Base-by-base conservation (phyloP, 306 rosid species). In the Prinsepia uniflora region DNA sequence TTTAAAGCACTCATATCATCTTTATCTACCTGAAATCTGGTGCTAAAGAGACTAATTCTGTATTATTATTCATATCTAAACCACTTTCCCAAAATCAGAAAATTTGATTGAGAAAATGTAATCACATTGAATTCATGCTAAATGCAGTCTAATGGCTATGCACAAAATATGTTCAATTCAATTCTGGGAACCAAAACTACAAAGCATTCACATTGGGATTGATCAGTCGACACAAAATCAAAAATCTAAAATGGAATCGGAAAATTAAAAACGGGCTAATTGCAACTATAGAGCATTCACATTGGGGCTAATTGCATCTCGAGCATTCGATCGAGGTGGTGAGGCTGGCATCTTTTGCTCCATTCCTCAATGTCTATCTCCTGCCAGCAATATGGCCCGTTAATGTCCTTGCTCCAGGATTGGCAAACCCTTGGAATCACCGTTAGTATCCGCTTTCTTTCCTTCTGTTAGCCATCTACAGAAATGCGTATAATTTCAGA, bases 311-410 rank as follows among this genome's bases (percentile, higher is more conserved):
- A 5, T 42, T 20, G 86, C 90, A 83, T 76, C 61, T 85, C 86
- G 45, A 95, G 86, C 91, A 95, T 81, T 46, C 80, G 85, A 44
- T 91, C 90, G 5, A 91, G 90, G 50, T 79, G 82, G 44, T 86
- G 86, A 3, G 92, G 83, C 63, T 72, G 81, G 78, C 86, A 83
- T 7, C 79, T 75, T 20, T 70, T 82, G 71, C 97, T 87, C 97
- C 96, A 95, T n/a, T 95, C 96, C 59, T 87, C 91, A 67, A 95
- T 86, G 74, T 95, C 91, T 24, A 95, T 88, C 88, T 91, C 93
- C 79, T 95, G 99, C 99, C 99, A 95, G 75, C 97, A 95, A 55
- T 82, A 89, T 59, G 99, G 99, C 48, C 89, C 97, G 19, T n/a
- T n/a, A n/a, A n/a, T n/a, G 65, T 60, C 96, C 78, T 78, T 87